phyloP scores from a whole-genome alignment of 169 alveolate genomes.

The Babesia divergens region DNA sequence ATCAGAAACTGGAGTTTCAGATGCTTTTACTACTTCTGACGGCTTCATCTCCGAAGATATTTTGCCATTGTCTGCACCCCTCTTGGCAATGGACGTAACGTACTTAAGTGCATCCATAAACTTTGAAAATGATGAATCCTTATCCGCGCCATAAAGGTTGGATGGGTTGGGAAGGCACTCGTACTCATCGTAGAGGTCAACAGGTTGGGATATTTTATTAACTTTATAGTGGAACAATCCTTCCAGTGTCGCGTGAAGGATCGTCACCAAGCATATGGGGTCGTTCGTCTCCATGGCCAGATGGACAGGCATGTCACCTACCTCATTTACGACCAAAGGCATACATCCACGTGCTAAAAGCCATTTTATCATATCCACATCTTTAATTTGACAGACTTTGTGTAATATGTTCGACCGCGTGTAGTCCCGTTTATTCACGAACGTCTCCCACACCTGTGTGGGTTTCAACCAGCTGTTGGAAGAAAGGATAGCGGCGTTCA shows the following conservation, averaged over 20 bases:
- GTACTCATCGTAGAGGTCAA: too few relatives aligned
- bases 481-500: slow-evolving; percentile 4
- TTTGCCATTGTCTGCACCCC: too few relatives aligned
- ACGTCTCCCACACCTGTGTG: slow-evolving; percentile 36
- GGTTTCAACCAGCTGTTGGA: slow-evolving; percentile 31
- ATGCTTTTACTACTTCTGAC: too few relatives aligned
- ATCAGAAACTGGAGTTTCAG: too few relatives aligned
- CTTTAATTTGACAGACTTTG: slow-evolving; percentile 41
- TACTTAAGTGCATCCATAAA: not conserved
- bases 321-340: slow-evolving; percentile 61
- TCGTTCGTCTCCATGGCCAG: slow-evolving; percentile 51
- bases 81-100: not conserved
- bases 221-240: slow-evolving; percentile 22
- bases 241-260: slow-evolving; percentile 41
- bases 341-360: slow-evolving; percentile 34
- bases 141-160: not conserved
- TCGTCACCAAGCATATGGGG: slow-evolving; percentile 44
- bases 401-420: slow-evolving; percentile 56
- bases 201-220: too few relatives aligned
- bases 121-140: not conserved
- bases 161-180: not conserved
- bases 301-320: slow-evolving; percentile 68
- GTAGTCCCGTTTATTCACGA: slow-evolving; percentile 43
- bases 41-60: too few relatives aligned
- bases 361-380: slow-evolving; percentile 22